These are phyloP conservation scores for Thelonectria rubi DNA, from an alignment of 2,329 filamentous ascomycete species.

Conservation along the genomic window DNA sequence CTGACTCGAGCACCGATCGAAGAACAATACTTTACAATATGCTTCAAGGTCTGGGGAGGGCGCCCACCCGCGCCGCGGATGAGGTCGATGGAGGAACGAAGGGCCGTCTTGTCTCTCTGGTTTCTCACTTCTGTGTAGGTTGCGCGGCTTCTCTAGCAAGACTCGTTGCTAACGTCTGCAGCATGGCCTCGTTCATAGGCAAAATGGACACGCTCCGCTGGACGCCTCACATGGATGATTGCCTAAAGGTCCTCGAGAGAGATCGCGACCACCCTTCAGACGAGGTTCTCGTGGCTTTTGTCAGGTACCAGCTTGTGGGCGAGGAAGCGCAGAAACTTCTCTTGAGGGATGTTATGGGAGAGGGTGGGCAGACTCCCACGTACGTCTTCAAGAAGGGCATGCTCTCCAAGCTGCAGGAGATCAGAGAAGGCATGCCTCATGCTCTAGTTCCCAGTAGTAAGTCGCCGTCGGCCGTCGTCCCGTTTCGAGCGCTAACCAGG, in stretches of 20 bases:
- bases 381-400: slow-evolving; percentile 47
- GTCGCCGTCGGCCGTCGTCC: slow-evolving; percentile 15
- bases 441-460: slow-evolving; percentile 42
- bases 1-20: slow-evolving; percentile 52
- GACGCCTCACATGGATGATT: slow-evolving; percentile 68
- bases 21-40: slow-evolving; percentile 48
- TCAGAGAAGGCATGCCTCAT: slow-evolving; percentile 38
- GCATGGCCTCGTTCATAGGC: slow-evolving; percentile 52
- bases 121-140: slow-evolving; percentile 50
- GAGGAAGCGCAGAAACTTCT: slow-evolving; percentile 51
- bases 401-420: slow-evolving; percentile 40
- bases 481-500: slow-evolving; percentile 15
- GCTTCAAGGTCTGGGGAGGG: slow-evolving; percentile 48
- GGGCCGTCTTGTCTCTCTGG: slow-evolving; percentile 60
- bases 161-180: slow-evolving; percentile 31
- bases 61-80: slow-evolving; percentile 42
- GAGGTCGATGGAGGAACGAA: slow-evolving; percentile 59
- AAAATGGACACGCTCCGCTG: slow-evolving; percentile 63
- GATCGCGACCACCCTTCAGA: slow-evolving; percentile 60
- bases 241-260: slow-evolving; percentile 56
- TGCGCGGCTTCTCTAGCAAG: neutral
- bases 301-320: slow-evolving; percentile 51
- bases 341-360: slow-evolving; percentile 43
- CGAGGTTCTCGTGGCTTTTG: slow-evolving; percentile 51
- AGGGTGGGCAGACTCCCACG: slow-evolving; percentile 41